phyloP scores from a whole-genome alignment of 208 protist species.

The Angomonas desouzai region DNA sequence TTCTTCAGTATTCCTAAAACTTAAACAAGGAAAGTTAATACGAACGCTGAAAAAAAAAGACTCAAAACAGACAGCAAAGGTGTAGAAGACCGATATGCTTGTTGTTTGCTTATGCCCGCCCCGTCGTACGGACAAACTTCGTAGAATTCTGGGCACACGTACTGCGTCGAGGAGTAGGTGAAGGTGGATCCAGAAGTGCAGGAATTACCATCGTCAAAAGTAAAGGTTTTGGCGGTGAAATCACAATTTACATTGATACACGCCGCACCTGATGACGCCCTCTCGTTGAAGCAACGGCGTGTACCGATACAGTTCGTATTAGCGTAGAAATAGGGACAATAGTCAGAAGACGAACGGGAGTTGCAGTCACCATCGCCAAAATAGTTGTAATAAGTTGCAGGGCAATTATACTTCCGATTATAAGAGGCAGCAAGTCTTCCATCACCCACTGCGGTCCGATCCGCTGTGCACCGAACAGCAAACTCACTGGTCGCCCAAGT shows the following conservation, averaged over 20 bases:
- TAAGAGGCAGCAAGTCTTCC: constrained; percentile 9
- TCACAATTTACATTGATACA: neutral
- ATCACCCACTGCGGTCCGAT: constrained; percentile 20
- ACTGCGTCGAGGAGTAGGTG: neutral
- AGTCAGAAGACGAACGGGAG: constrained; percentile 16
- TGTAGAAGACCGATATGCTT: too few relatives aligned
- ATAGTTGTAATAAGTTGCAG: constrained; percentile 30
- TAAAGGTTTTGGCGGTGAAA: neutral
- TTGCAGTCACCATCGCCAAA: constrained; percentile 14
- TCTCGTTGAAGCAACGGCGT: neutral
- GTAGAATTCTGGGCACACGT: neutral
- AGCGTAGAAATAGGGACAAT: constrained; percentile 25
- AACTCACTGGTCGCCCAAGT: neutral
- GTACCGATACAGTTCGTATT: constrained; percentile 22
- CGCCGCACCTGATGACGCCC: constrained; percentile 10
- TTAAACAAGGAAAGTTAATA: too few relatives aligned
- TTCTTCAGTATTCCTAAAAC: too few relatives aligned
- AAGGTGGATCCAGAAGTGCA: neutral
- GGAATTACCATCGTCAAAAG: neutral
- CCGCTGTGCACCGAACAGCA: constrained; percentile 23
- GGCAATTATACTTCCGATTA: neutral
- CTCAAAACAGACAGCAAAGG: too few relatives aligned
- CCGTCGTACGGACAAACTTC: neutral
- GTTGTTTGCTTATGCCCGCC: too few relatives aligned
- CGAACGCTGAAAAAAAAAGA: too few relatives aligned